phyloP scores from a whole-genome alignment of 176 grass and related monocot species.

The Hsuehochloa calcarea region DNA sequence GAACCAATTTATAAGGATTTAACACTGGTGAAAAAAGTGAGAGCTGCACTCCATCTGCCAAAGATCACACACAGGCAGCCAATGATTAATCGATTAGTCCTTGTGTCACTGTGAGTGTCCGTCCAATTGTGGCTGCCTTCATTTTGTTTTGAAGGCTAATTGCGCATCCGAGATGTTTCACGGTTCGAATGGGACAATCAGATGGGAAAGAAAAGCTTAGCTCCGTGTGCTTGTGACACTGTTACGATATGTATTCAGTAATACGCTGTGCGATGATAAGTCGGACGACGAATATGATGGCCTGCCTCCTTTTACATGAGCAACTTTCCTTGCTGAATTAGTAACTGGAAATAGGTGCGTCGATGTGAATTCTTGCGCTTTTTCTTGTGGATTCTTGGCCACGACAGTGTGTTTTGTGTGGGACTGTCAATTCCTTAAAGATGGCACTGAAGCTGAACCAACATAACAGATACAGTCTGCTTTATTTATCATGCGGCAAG shows the following conservation, averaged over 20 bases:
- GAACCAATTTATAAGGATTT: slow-evolving; percentile 10
- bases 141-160: not conserved
- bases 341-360: not conserved
- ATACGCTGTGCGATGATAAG: not conserved
- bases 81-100: not conserved
- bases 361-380: slow-evolving; percentile 2
- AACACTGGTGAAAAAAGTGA: slow-evolving; percentile 2
- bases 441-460: not conserved
- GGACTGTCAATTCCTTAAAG: slow-evolving; percentile 17
- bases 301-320: not conserved
- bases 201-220: not conserved
- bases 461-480: not conserved
- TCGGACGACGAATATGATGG: not conserved
- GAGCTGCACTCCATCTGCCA: slow-evolving; percentile 17
- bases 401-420: slow-evolving; percentile 27
- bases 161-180: not conserved
- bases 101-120: not conserved
- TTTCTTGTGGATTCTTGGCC: not conserved
- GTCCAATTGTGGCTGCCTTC: not conserved
- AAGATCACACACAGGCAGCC: not conserved
- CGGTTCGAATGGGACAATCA: not conserved
- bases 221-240: not conserved
- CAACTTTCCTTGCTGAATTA: not conserved
- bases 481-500: slow-evolving; percentile 15
- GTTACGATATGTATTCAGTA: not conserved